phyloP scores from a whole-genome alignment of 2,329 filamentous ascomycete genomes.

The Coniochaeta prunicola region DNA sequence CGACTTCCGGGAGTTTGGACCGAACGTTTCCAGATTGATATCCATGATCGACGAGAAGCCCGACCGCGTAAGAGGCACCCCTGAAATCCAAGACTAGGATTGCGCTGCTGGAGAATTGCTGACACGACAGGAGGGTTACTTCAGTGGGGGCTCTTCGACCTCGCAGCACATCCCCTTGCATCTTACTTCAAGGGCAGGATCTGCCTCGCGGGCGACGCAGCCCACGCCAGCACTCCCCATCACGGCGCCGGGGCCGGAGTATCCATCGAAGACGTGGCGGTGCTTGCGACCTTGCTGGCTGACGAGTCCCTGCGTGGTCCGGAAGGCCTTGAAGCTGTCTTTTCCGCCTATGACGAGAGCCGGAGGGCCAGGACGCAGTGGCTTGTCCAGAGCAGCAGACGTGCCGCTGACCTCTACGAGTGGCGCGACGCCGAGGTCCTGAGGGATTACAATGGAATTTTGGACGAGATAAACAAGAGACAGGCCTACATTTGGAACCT shows the following conservation, averaged over 20 bases:
- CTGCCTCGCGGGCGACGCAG: constrained; percentile 52
- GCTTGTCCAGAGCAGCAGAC: constrained; percentile 41
- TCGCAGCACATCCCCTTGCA: constrained; percentile 24
- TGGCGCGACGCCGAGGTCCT: constrained; percentile 30
- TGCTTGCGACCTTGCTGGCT: constrained; percentile 37
- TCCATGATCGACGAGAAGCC: constrained; percentile 19
- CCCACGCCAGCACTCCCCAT: constrained; percentile 54
- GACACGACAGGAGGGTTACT: not conserved
- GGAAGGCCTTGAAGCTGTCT: constrained; percentile 32
- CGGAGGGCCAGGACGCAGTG: constrained; percentile 40
- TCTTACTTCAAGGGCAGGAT: constrained; percentile 33
- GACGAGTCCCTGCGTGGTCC: constrained; percentile 25
- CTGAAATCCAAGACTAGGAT: too few relatives aligned
- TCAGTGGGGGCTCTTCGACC: constrained; percentile 39
- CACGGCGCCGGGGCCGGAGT: constrained; percentile 53
- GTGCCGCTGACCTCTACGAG: constrained; percentile 36
- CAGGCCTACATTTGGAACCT: constrained; percentile 28
- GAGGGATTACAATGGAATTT: constrained; percentile 23
- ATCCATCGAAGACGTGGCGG: constrained; percentile 45
- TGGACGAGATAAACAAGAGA: constrained; percentile 23
- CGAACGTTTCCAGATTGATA: constrained; percentile 21
- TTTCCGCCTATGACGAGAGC: constrained; percentile 42
- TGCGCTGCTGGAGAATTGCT: not conserved
- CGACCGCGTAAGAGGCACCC: constrained; percentile 17
- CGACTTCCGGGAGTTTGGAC: constrained; percentile 27